Evolutionary conservation across 176 grass and related monocot genomes (phyloP).

Genomic region (Raddia guianensis): DNA sequence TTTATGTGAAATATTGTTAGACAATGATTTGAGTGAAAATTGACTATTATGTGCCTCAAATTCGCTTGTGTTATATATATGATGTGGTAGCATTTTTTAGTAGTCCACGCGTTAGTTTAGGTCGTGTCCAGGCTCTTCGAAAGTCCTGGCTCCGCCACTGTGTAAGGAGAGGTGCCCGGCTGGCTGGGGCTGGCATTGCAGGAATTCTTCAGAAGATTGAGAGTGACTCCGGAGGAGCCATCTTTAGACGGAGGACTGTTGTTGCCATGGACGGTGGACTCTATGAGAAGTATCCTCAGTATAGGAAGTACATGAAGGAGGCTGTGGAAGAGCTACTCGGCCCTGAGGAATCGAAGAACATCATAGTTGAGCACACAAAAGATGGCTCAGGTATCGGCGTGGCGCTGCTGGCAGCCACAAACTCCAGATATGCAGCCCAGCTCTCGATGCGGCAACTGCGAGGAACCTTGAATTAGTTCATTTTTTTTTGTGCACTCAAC

Average conservation of each 20-base stretch:
- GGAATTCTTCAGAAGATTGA: conserved; percentile 64
- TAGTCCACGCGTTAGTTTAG: too few relatives aligned
- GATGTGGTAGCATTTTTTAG: too few relatives aligned
- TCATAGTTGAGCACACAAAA: conserved; percentile 47
- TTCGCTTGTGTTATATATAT: too few relatives aligned
- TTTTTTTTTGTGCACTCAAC: too few relatives aligned
- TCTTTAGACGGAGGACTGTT: conserved; percentile 34
- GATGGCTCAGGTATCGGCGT: conserved; percentile 53
- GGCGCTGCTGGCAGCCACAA: conserved; percentile 40
- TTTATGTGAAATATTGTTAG: too few relatives aligned
- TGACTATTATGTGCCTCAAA: too few relatives aligned
- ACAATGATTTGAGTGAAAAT: too few relatives aligned
- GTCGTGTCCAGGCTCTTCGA: too few relatives aligned
- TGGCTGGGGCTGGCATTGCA: conserved; percentile 49
- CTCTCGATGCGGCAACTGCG: not conserved
- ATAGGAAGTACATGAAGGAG: conserved; percentile 40
- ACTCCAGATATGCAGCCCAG: conserved; percentile 40
- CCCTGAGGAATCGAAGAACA: not conserved
- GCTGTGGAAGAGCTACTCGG: conserved; percentile 44
- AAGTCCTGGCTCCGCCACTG: too few relatives aligned
- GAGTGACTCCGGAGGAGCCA: conserved; percentile 31
- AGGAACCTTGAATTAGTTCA: not conserved
- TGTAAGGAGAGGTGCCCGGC: conserved; percentile 46
- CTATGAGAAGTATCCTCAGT: conserved; percentile 61
- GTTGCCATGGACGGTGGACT: conserved; percentile 51